Evolutionary conservation across 1,139 yeast species (phyloP).

Genomic region (Candida buenavistaensis): DNA sequence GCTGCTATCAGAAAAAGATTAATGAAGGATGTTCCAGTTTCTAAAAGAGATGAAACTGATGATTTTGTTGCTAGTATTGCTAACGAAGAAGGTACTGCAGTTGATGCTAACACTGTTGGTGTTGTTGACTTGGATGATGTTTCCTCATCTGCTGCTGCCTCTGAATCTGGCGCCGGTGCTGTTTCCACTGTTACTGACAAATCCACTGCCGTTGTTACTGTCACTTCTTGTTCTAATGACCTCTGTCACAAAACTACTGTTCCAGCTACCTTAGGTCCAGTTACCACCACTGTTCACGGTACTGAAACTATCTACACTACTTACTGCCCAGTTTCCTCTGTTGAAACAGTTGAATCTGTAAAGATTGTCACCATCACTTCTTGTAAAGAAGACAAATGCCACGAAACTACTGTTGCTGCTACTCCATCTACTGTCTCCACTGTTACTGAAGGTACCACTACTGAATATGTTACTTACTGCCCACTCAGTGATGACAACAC

Average conservation of each 20-base stretch:
- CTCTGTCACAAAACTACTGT: slow-evolving; percentile 29
- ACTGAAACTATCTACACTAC: slow-evolving; percentile 19
- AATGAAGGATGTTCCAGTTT: slow-evolving; percentile 13
- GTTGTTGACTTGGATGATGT: slow-evolving; percentile 20
- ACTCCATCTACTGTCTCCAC: slow-evolving; percentile 22
- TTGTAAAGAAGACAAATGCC: slow-evolving; percentile 1
- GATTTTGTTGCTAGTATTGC: slow-evolving; percentile 30
- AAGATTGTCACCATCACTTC: slow-evolving; percentile 19
- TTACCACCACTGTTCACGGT: slow-evolving; percentile 31
- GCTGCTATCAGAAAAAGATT: slow-evolving; percentile 44
- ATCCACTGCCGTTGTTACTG: slow-evolving; percentile 4
- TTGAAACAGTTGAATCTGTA: slow-evolving; percentile 10
- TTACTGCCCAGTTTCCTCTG: slow-evolving; percentile 25
- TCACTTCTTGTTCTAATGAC: slow-evolving; percentile 19
- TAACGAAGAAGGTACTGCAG: slow-evolving; percentile 27
- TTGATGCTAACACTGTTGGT: slow-evolving; percentile 14
- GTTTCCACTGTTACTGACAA: slow-evolving; percentile 3
- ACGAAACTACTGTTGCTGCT: slow-evolving; percentile 10
- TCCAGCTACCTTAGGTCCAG: slow-evolving; percentile 28
- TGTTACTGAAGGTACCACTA: not conserved
- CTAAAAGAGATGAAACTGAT: slow-evolving; percentile 26
- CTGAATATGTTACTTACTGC: slow-evolving; percentile 3
- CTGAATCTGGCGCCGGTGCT: slow-evolving; percentile 12
- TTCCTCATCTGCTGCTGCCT: slow-evolving; percentile 6
- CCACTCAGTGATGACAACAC: not conserved